Conservation (phyloP, 2,329 filamentous ascomycete species). For the Monosporascus sp. region DNA sequence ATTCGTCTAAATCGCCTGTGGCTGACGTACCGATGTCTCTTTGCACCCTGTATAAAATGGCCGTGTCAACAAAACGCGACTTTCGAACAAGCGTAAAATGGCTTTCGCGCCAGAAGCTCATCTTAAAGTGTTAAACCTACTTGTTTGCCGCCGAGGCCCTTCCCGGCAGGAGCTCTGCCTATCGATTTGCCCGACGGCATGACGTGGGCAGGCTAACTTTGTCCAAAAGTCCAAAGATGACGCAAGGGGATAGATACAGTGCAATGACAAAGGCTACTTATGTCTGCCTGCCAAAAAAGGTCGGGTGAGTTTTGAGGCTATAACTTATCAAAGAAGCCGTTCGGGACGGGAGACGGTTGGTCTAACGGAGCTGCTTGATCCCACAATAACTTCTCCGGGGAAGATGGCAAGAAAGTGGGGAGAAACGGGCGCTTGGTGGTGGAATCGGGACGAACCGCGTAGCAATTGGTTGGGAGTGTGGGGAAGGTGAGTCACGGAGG, state of each 20-base stretch:
- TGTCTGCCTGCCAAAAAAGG: no score
- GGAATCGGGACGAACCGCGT: background rate
- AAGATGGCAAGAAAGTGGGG: background rate
- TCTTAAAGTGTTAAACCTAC: background rate
- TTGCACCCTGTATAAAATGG: background rate
- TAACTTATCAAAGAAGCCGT: background rate
- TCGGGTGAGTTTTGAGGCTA: no score
- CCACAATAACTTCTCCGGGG: background rate
- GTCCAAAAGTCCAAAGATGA: background rate
- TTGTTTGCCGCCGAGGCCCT: background rate
- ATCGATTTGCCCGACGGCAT: background rate
- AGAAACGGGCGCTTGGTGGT: background rate
- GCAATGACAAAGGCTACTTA: no score
- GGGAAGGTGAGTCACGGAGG: no score
- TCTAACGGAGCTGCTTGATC: background rate
- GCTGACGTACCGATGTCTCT: constrained; percentile 2
- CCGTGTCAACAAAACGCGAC: background rate
- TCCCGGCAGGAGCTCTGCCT: background rate
- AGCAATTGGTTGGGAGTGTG: background rate
- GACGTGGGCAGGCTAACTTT: background rate
- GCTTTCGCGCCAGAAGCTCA: no score
- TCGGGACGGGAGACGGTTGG: background rate
- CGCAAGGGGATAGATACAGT: background rate
- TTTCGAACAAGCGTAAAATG: background rate
- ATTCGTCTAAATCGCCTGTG: background rate